Percentiles rank a stretch among this genome's conserved stretches.
Conservation (phyloP, 2,329 filamentous ascomycete genomes). For the Seiridium cupressi region DNA sequence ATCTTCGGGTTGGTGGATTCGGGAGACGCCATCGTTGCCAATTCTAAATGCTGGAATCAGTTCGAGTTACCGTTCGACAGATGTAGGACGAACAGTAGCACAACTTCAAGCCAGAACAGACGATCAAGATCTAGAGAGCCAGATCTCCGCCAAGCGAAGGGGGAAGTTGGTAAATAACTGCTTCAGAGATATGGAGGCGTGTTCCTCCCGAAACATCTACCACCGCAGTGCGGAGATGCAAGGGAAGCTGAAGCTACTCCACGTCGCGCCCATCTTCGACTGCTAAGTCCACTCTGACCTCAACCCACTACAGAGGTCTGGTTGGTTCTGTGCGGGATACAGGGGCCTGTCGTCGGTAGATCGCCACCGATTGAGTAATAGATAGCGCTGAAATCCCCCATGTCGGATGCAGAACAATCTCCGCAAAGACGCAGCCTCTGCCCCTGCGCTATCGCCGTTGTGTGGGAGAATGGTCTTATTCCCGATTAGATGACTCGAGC, state of each 20-base stretch:
- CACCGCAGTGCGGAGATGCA: not conserved
- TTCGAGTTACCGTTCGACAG: not conserved
- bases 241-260: not conserved
- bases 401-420: slow-evolving; percentile 4
- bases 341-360: not conserved
- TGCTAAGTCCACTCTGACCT: not conserved
- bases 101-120: not conserved
- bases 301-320: not conserved
- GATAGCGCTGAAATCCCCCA: not conserved
- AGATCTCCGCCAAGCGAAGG: not conserved
- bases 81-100: not conserved
- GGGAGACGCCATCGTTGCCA: not conserved
- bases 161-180: not conserved
- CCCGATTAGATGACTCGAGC: not conserved
- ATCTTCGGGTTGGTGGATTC: not conserved
- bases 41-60: not conserved
- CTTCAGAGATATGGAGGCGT: not conserved
- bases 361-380: not conserved
- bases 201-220: not conserved
- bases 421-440: not conserved
- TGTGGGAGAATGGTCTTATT: not conserved
- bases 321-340: not conserved
- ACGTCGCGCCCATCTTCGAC: not conserved
- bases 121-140: not conserved
- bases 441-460: not conserved